These are phyloP conservation scores for Psilocybe mexicana DNA, from an alignment of 1,284 basidiomycete species.

Conservation along the genomic window DNA sequence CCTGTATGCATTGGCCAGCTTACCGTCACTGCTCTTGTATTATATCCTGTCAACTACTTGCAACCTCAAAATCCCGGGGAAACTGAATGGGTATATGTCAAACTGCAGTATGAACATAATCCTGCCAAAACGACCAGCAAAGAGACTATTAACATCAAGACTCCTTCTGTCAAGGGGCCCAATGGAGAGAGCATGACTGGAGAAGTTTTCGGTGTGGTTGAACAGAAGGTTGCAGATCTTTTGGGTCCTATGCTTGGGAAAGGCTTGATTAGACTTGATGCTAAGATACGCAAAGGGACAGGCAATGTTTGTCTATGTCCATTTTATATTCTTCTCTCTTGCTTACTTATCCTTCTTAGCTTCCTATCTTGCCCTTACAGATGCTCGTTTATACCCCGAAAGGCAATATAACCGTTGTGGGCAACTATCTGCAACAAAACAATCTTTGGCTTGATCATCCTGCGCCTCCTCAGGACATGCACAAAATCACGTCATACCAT, in stretches of 20 bases:
- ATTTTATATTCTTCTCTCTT: conserved; percentile 13
- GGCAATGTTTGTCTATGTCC: conserved; percentile 52
- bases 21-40: conserved; percentile 77
- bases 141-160: conserved; percentile 82
- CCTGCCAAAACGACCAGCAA: conserved; percentile 54
- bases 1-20: conserved; percentile 90
- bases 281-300: conserved; percentile 66
- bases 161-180: conserved; percentile 52
- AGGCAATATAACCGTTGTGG: conserved; percentile 83
- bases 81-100: conserved; percentile 78
- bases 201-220: conserved; percentile 83
- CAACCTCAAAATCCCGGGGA: conserved; percentile 45
- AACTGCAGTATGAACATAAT: conserved; percentile 70
- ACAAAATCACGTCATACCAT: conserved; percentile 63
- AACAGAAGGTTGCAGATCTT: conserved; percentile 76
- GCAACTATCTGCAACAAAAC: conserved; percentile 69
- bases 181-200: conserved; percentile 54
- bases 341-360: conserved; percentile 41
- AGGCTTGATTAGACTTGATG: conserved; percentile 84
- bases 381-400: conserved; percentile 92
- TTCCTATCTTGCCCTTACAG: conserved; percentile 79
- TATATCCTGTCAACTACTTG: conserved; percentile 83
- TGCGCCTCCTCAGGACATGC: conserved; percentile 51
- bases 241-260: conserved; percentile 81
- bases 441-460: conserved; percentile 85